phyloP scores from a whole-genome alignment of 2,329 filamentous ascomycete genomes.

The Elsinoe necatrix region DNA sequence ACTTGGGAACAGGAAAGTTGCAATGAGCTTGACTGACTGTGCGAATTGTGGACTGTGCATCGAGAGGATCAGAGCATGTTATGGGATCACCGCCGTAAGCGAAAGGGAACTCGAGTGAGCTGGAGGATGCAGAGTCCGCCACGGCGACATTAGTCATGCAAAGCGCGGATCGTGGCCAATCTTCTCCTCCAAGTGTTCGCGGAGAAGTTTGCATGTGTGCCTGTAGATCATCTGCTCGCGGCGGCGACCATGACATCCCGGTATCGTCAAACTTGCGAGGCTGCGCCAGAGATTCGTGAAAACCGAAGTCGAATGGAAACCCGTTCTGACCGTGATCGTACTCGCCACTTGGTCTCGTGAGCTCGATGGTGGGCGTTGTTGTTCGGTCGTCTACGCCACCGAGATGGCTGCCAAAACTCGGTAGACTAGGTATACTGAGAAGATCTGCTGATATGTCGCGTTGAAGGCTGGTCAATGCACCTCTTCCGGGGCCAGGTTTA shows the following conservation, averaged over 20 bases:
- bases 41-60: background rate
- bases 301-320: background rate
- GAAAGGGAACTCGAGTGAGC: slow-evolving; percentile 16
- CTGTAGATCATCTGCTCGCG: background rate
- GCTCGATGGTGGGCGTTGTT: slow-evolving; percentile 13
- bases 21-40: background rate
- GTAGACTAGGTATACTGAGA: slow-evolving; percentile 33
- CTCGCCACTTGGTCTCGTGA: slow-evolving; percentile 18
- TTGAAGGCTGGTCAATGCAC: background rate
- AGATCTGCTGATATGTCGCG: slow-evolving; percentile 21
- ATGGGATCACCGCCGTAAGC: background rate
- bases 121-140: slow-evolving; percentile 14
- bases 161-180: background rate
- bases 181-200: background rate
- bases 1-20: background rate
- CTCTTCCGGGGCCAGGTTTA: background rate
- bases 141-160: background rate
- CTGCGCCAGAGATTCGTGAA: slow-evolving; percentile 20
- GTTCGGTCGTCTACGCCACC: slow-evolving; percentile 2
- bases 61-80: slow-evolving; percentile 4
- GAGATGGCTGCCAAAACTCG: slow-evolving; percentile 22
- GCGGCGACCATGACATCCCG: slow-evolving; percentile 10
- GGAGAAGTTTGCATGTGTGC: background rate
- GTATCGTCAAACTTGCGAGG: slow-evolving; percentile 13
- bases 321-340: background rate